Conservation (phyloP, 2,329 filamentous ascomycete genomes). For the Beauveria varroae region DNA sequence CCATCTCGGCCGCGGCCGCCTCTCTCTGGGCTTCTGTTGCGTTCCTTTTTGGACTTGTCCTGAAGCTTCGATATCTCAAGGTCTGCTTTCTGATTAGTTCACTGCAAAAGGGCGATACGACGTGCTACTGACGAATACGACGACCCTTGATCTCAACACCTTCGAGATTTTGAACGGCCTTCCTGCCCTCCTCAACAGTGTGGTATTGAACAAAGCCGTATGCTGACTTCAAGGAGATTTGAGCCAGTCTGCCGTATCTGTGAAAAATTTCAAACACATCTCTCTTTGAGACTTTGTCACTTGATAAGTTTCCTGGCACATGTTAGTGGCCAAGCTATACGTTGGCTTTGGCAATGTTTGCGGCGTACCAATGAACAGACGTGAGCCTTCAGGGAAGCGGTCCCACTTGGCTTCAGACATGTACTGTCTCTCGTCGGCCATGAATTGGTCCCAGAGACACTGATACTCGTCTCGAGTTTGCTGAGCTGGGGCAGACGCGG, state of each 20-base stretch:
- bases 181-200: slow-evolving; percentile 62
- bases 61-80: slow-evolving; percentile 86
- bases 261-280: slow-evolving; percentile 91
- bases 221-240: slow-evolving; percentile 93
- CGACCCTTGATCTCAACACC: slow-evolving; percentile 77
- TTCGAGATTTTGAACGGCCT: slow-evolving; percentile 71
- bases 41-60: slow-evolving; percentile 60
- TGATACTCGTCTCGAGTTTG: slow-evolving; percentile 43
- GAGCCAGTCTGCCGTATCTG: slow-evolving; percentile 75
- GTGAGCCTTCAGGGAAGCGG: slow-evolving; percentile 66
- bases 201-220: slow-evolving; percentile 97
- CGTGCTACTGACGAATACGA: slow-evolving; percentile 72
- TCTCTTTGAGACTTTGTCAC: slow-evolving; percentile 85
- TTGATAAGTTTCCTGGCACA: slow-evolving; percentile 73
- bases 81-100: slow-evolving; percentile 46
- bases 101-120: background rate
- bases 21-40: slow-evolving; percentile 52
- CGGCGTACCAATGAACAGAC: slow-evolving; percentile 70
- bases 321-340: slow-evolving; percentile 22
- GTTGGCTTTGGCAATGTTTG: slow-evolving; percentile 19
- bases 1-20: slow-evolving; percentile 33
- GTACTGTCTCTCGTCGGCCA: slow-evolving; percentile 65
- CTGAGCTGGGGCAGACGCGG: slow-evolving; percentile 23
- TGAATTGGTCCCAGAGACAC: slow-evolving; percentile 63
- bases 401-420: slow-evolving; percentile 77